These are phyloP conservation scores for Paraglomus brasilianum DNA, from an alignment of 192 early-diverging fungal genomes.

Conservation along the genomic window DNA sequence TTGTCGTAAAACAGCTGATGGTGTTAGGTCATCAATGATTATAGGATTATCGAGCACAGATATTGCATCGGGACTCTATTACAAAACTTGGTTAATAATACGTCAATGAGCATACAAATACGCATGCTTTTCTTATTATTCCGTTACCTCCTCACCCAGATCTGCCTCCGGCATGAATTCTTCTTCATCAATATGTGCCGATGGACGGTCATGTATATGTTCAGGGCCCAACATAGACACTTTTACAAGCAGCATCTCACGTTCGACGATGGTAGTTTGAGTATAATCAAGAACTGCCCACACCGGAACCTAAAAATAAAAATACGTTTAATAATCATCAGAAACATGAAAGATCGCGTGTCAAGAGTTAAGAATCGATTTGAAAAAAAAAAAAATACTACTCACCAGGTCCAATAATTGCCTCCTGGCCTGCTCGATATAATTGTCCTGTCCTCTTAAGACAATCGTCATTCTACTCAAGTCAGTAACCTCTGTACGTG, in stretches of 20 bases:
- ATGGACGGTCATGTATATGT: conserved; percentile 55
- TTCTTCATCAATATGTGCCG: conserved; percentile 38
- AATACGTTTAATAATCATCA: conserved; percentile 1
- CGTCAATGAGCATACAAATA: conserved; percentile 33
- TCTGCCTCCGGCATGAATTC: conserved; percentile 32
- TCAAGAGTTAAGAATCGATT: conserved; percentile 1
- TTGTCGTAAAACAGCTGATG: conserved; percentile 50
- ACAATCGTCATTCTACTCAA: conserved; percentile 95
- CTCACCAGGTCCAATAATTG: conserved; percentile 94
- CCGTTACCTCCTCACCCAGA: conserved; percentile 9
- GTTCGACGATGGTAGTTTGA: conserved; percentile 80
- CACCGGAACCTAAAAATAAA: conserved; percentile 65
- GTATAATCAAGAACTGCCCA: conserved; percentile 99
- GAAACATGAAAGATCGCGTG: background rate
- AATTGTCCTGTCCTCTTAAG: conserved; percentile 76
- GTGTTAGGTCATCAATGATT: conserved; percentile 33
- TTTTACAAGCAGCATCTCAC: conserved; percentile 93
- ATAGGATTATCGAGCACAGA: conserved; percentile 2
- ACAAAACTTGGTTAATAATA: conserved; percentile 28
- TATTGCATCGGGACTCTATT: conserved; percentile 10
- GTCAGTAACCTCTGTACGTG: conserved; percentile 92
- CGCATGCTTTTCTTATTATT: background rate
- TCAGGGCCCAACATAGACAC: conserved; percentile 78
- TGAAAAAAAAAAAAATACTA: background rate
- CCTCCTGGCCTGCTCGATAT: conserved; percentile 89